These are phyloP conservation scores for Spergularia azorica DNA, from an alignment of 179 eudicot species.

Conservation along the genomic window DNA sequence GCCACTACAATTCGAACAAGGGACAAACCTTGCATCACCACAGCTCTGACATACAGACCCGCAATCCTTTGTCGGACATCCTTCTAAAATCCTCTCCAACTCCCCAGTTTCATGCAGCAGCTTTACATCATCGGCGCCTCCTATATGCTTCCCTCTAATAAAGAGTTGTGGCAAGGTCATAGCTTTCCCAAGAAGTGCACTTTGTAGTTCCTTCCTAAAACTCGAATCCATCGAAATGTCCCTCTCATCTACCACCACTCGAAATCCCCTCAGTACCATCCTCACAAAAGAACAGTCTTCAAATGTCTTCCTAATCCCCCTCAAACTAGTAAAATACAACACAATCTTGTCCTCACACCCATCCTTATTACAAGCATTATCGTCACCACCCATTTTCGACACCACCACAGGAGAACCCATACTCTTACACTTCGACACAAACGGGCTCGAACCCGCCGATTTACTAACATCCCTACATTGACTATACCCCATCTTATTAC, in stretches of 20 bases:
- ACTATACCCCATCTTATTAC: conserved; percentile 38
- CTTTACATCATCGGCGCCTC: conserved; percentile 85
- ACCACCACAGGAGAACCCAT: conserved; percentile 21
- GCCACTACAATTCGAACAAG: conserved; percentile 75
- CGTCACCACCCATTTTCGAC: conserved; percentile 10
- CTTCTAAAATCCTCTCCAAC: conserved; percentile 64
- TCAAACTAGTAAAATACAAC: conserved; percentile 76
- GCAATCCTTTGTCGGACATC: conserved; percentile 58
- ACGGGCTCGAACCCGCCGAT: conserved; percentile 28
- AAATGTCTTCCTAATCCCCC: conserved; percentile 89
- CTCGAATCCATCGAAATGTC: conserved; percentile 92
- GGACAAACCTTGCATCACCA: conserved; percentile 91
- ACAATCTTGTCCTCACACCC: conserved; percentile 67
- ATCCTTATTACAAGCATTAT: conserved; percentile 18
- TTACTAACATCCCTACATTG: conserved; percentile 18
- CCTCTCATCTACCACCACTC: conserved; percentile 80
- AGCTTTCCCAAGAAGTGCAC: conserved; percentile 55
- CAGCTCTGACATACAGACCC: conserved; percentile 67
- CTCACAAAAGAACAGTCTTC: conserved; percentile 86
- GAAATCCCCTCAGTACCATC: conserved; percentile 69
- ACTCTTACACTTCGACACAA: conserved; percentile 13
- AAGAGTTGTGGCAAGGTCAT: conserved; percentile 83
- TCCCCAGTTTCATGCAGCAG: conserved; percentile 77
- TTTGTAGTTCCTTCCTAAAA: conserved; percentile 68
- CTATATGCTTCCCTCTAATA: conserved; percentile 68